phyloP scores from a whole-genome alignment of 805 yeast genomes.

The Nakazawaea holstii region DNA sequence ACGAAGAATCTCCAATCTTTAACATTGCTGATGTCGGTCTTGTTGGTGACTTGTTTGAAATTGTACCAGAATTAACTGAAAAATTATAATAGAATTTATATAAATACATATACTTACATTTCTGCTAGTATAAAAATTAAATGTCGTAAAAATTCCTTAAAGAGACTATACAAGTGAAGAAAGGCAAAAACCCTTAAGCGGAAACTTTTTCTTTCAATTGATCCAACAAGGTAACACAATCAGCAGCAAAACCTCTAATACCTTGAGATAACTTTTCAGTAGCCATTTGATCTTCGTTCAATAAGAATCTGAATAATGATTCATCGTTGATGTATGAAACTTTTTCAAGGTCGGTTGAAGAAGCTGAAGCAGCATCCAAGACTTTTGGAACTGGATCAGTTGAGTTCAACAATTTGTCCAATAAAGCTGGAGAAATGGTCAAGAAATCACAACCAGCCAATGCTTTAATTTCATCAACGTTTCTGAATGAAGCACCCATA shows the following conservation, averaged over 20 bases:
- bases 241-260: conserved; percentile 95
- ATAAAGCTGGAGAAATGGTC: conserved; percentile 89
- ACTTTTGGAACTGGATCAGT: conserved; percentile 73
- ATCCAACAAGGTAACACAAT: conserved; percentile 71
- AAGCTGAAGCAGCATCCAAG: conserved; percentile 66
- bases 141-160: background rate
- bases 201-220: conserved; percentile 57
- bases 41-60: conserved; percentile 82
- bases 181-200: conserved; percentile 20
- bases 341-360: conserved; percentile 53
- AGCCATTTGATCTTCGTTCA: conserved; percentile 98
- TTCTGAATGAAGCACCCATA: conserved; percentile 99
- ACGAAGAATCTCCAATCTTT: conserved; percentile 91
- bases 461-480: conserved; percentile 89
- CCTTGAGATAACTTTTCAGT: conserved; percentile 97
- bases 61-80: conserved; percentile 84
- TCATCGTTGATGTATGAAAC: conserved; percentile 82
- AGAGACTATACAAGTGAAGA: background rate
- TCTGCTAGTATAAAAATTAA: too few relatives aligned
- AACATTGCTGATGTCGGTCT: conserved; percentile 85
- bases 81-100: conserved; percentile 39
- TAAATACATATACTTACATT: background rate
- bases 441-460: conserved; percentile 96
- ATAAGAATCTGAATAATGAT: conserved; percentile 79
- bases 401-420: conserved; percentile 83